Base-by-base conservation (phyloP, 2,329 filamentous ascomycete species). In the Fusarium caatingaense region DNA sequence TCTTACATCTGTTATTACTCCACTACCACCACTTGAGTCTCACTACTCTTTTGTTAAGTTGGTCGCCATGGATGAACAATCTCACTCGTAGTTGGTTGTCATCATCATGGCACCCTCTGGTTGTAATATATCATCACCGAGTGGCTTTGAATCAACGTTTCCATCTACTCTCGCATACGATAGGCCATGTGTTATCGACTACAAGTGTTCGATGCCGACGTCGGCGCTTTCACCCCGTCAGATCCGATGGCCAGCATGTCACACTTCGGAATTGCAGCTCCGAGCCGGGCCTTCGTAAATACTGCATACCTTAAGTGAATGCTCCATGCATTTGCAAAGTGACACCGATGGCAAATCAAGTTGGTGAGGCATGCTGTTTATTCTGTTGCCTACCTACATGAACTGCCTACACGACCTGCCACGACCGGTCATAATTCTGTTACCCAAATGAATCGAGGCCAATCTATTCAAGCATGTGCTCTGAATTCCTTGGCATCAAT, bases 181-280 rank as follows among this genome's bases (percentile, higher is more conserved):
- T 11, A 34, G 23, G n/a, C 18, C 21, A n/a, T n/a, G 13, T 20
- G 48, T 18, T 13, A 20, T 20, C 4, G 30, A 37, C 11, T 18
- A 12, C 23, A 20, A n/a, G 23, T n/a, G 25, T 23, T 13, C 15
- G 21, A 51, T 53, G 32, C 49, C 49, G 49, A 53, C 23, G 32
- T 53, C 49, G 49, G 49, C 49, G 34, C n/a, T 25, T 21, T 18
- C 49, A 53, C 37, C 41, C 23, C 50, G 20, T 11, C 20, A 30
- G 23, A 10, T 45, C 41, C 21, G 46, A 45, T 44, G 11, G 37
- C 49, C 16, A 37, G 25, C 47, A 60, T 42, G 46, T 15, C 47
- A 25, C 18, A 25, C 48, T 49, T 68, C 66, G 49, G 56, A 54
- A 27, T 61, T 50, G 20, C 16, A 21, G 16, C 34, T 67, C 69